Conservation (phyloP, 768 basidiomycete species). For the Xerocomellus intermedius region DNA sequence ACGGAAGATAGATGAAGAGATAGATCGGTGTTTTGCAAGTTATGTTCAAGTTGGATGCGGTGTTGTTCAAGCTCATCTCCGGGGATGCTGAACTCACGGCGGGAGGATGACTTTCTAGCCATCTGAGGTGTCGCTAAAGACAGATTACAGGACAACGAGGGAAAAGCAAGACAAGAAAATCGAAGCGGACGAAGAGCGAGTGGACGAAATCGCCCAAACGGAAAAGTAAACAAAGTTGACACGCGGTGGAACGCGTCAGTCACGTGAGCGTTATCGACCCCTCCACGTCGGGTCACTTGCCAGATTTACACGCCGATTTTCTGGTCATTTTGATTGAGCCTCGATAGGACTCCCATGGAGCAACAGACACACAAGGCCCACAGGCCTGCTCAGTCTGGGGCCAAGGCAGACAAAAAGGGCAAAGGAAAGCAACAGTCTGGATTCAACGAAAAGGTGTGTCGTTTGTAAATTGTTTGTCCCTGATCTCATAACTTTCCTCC, state of each 20-base stretch:
- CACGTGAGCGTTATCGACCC: slow-evolving; percentile 28
- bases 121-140: slow-evolving; percentile 21
- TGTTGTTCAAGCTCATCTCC: slow-evolving; percentile 75
- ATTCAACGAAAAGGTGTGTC: slow-evolving; percentile 84
- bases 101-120: slow-evolving; percentile 25
- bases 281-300: slow-evolving; percentile 14
- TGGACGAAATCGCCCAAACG: neutral
- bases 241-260: slow-evolving; percentile 25
- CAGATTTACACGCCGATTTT: slow-evolving; percentile 9
- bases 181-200: slow-evolving; percentile 8
- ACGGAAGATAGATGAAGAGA: slow-evolving; percentile 67
- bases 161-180: slow-evolving; percentile 12
- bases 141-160: slow-evolving; percentile 14
- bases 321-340: no score
- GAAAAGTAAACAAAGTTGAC: slow-evolving; percentile 23
- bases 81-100: slow-evolving; percentile 52
- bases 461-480: neutral
- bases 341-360: slow-evolving; percentile 47
- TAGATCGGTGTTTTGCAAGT: slow-evolving; percentile 69
- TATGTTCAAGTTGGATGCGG: slow-evolving; percentile 76
- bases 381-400: slow-evolving; percentile 66
- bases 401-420: slow-evolving; percentile 75
- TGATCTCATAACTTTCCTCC: neutral
- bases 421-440: slow-evolving; percentile 69
- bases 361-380: slow-evolving; percentile 83